Evolutionary conservation across 768 basidiomycete genomes (phyloP), one percentile per base, ranked within the genome.

Genomic region (Termitomyces sp.): DNA sequence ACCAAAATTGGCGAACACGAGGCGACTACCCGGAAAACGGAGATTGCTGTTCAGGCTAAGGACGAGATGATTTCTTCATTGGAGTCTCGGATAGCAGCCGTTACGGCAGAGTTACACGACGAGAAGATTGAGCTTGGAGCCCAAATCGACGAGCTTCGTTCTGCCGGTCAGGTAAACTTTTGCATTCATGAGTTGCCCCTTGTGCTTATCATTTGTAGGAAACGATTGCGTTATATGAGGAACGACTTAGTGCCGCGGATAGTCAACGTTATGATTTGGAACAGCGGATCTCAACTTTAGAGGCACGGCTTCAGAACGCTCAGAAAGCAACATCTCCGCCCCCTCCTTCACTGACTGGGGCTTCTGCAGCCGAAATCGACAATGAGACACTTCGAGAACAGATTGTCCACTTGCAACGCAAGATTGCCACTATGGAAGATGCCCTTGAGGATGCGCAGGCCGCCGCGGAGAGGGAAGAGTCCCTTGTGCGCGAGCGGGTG

Each of bases 151-250:
- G 90, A 94, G 65, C 78, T 98, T 42, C 80, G 92, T 33, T 78
- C 81, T 60, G 96, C 95, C 26, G 95, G 95, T 37, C 91, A 95
- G 77, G 92, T 91, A 65, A 41, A 52, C 31, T 42, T 63, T 77
- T 33, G 17, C 31, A 50, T 41, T 49, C 8, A 19, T 55, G 44
- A 54, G 46, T 15, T 55, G 12, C 48, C 51, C 48, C 46, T 48
- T 26, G 28, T 54, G 42, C 33, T 56, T 12, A 41, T 42, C 28
- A 26, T 43, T 23, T 19, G 35, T 65, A 94, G 91, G 92, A 94
- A 83, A 93, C 94, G 0, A 97, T 97, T 57, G 91, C 91, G 19
- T 78, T 97, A 11, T 98, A 98, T 66, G 96, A 99, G 73, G 92
- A 94, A 66, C 84, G 87, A 38, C 75, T 96, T 5, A 87, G 82